Percentiles rank a stretch among this genome's conserved stretches.
These are phyloP conservation scores for Gaertneriomyces sp. DNA, from an alignment of 192 early-diverging fungal genomes.

Conservation along the genomic window DNA sequence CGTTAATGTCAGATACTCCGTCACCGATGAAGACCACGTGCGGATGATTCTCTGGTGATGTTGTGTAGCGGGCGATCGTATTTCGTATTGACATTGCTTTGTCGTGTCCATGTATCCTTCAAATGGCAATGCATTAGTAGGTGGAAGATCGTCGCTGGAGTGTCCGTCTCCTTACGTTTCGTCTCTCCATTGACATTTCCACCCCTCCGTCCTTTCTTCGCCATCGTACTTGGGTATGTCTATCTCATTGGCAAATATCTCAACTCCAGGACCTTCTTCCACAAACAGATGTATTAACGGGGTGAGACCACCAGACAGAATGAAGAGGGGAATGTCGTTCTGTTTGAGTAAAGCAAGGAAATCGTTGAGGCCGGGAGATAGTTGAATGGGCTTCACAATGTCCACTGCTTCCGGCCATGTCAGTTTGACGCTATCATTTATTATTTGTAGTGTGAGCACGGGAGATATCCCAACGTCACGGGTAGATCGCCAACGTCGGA, in stretches of 20 bases:
- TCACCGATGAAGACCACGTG: constrained; percentile 73
- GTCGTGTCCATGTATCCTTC: constrained; percentile 60
- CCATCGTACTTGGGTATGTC: constrained; percentile 30
- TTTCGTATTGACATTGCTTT: constrained; percentile 41
- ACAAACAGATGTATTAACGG: constrained; percentile 1
- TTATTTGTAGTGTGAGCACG: not conserved
- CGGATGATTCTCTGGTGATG: constrained; percentile 17
- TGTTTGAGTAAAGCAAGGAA: constrained; percentile 52
- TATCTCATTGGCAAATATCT: constrained; percentile 62
- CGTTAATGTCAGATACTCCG: constrained; percentile 73
- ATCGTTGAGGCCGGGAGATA: constrained; percentile 59
- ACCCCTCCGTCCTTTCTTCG: constrained; percentile 27
- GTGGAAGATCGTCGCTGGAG: not conserved
- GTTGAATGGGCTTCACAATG: not conserved
- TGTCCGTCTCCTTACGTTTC: constrained; percentile 36
- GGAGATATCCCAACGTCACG: too few relatives aligned
- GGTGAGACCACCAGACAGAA: constrained; percentile 1
- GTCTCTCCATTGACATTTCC: constrained; percentile 65
- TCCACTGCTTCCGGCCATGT: constrained; percentile 44
- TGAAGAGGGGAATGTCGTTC: constrained; percentile 32
- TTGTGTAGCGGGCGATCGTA: not conserved
- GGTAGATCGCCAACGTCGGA: not conserved
- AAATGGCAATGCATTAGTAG: not conserved
- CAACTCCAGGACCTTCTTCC: constrained; percentile 30
- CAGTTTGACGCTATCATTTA: constrained; percentile 10